Evolutionary conservation across 192 early-diverging fungal genomes (phyloP), one percentile per base, ranked within the genome.

Genomic region (Coemansia sp.): DNA sequence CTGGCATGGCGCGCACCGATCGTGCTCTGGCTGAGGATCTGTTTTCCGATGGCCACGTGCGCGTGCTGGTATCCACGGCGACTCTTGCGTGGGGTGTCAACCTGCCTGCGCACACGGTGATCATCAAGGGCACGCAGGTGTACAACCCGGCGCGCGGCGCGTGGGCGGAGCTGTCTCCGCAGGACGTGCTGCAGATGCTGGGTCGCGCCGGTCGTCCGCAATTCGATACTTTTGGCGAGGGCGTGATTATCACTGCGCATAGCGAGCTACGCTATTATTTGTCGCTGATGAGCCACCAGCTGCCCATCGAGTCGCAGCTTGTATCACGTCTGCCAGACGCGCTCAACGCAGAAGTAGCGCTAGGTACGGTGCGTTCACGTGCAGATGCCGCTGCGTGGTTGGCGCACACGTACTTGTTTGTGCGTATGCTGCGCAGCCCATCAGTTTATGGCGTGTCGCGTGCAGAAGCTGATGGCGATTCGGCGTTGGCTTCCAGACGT

Each of bases 101-200:
- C 67, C 86, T 99, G 69, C 96, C 96, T 0, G 98, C 98, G 12
- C 96, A 97, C 71, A 96, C 98, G 0, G 98, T 98, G 11, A 85
- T 98, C 22, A 98, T 99, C 79, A 98, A 98, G 76, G 98, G 96
- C 36, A 99, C 98, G 12, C 92, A 95, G 64, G 85, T 99, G 17
- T 99, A 99, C 75, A 89, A 94, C 62, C 82, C 96, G 22, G 87
- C 94, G 58, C 97, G 95, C 75, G 96, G 98, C 65, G 84, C 86
- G 12, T 98, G 94, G 77, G 88, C 92, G 4, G 98, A 99, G 67
- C 83, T 99, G 31, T 96, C 96, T 1, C 93, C 97, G 69, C 80
- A 98, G 56, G 98, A 99, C 77, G 98, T 99, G n/a, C 82, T 98
- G 49, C 98, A 98, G 77, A 99, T 98, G 96, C 94, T 99, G 87